Conservation (phyloP, 306 rosid genomes). For the Cyamopsis tetragonoloba region DNA sequence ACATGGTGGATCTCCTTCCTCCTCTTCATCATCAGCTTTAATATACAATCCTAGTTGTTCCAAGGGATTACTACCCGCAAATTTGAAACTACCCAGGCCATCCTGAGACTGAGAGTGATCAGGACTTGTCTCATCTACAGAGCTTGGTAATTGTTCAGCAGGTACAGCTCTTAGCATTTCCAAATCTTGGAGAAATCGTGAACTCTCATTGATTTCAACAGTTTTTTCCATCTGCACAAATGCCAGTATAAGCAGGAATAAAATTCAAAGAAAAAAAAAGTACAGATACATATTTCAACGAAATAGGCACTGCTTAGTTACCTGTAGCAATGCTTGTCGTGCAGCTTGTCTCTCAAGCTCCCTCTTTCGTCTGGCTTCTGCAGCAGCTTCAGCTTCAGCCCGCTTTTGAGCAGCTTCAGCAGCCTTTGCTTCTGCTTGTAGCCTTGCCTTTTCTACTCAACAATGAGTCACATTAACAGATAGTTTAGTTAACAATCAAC, state of each 20-base stretch:
- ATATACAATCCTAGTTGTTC: constrained; percentile 71
- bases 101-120: constrained; percentile 56
- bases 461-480: constrained; percentile 12
- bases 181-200: constrained; percentile 60
- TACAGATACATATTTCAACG: not conserved
- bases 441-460: constrained; percentile 64
- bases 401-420: constrained; percentile 67
- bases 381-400: constrained; percentile 65
- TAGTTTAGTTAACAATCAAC: constrained; percentile 3
- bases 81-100: constrained; percentile 58
- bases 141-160: constrained; percentile 50
- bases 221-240: constrained; percentile 72
- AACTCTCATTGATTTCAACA: constrained; percentile 72
- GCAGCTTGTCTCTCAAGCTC: constrained; percentile 86
- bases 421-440: constrained; percentile 79
- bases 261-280: constrained; percentile 13
- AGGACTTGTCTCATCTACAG: constrained; percentile 58
- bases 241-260: constrained; percentile 22
- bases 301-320: constrained; percentile 20
- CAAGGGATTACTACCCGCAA: constrained; percentile 62
- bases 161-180: constrained; percentile 66
- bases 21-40: constrained; percentile 73
- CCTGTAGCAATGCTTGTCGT: constrained; percentile 69
- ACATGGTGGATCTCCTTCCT: constrained; percentile 45
- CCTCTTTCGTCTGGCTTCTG: constrained; percentile 70